Conservation (phyloP, 208 protist species). For the Kentomonas sorsogonicus region DNA sequence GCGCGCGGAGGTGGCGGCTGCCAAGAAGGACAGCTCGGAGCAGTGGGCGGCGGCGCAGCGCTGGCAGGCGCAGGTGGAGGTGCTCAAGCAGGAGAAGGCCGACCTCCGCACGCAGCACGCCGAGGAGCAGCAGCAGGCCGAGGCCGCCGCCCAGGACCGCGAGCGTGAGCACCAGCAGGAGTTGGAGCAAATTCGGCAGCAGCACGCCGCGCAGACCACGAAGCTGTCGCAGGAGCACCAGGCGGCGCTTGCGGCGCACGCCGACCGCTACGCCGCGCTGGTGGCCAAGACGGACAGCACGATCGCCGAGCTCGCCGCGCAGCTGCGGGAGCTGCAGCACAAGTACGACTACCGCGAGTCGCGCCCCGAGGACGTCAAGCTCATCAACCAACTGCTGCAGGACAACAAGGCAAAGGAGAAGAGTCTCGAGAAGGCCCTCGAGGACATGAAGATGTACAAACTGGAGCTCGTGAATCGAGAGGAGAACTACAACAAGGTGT, state of each 20-base stretch:
- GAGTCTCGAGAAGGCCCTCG: constrained; percentile 68
- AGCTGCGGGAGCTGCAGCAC: constrained; percentile 67
- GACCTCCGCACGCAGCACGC: constrained; percentile 17
- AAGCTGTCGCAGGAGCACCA: constrained; percentile 32
- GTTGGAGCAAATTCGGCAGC: constrained; percentile 21
- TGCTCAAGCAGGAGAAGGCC: constrained; percentile 4
- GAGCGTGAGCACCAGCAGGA: constrained; percentile 20
- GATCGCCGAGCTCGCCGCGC: constrained; percentile 33
- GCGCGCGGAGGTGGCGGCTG: constrained; percentile 4
- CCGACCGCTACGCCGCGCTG: constrained; percentile 52
- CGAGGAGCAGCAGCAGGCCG: constrained; percentile 19
- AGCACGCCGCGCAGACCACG: constrained; percentile 27
- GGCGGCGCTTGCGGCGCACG: no score
- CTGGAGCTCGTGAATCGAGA: constrained; percentile 93
- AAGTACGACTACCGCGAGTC: constrained; percentile 91
- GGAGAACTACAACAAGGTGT: constrained; percentile 94
- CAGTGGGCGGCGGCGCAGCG: constrained; percentile 5
- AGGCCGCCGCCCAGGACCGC: constrained; percentile 13
- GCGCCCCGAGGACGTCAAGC: constrained; percentile 78
- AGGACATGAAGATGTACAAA: constrained; percentile 92
- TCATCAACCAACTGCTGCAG: constrained; percentile 85
- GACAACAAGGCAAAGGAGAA: constrained; percentile 64
- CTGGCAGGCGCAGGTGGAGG: constrained; percentile 14
- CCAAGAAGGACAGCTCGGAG: constrained; percentile 15
- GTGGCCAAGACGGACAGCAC: constrained; percentile 26